Base-by-base conservation (phyloP, 2,329 filamentous ascomycete species). In the Tolypocladium ophioglossoides region DNA sequence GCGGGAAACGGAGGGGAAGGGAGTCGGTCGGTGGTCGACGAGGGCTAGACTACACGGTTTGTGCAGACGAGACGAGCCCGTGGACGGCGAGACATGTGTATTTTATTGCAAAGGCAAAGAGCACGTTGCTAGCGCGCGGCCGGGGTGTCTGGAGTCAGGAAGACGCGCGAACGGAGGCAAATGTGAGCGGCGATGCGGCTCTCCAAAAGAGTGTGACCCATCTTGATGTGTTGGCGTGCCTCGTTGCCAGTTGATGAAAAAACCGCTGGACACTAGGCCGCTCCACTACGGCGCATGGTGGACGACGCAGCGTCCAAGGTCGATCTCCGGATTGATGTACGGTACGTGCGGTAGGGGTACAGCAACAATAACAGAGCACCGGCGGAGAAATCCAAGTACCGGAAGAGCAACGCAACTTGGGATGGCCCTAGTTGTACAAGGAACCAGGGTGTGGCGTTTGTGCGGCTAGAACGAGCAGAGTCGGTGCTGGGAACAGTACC, bases 221-320 rank as follows among this genome's bases (percentile, higher is more conserved):
- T 83, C 74, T 77, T 88, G 89, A 91, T 95, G 90, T 87, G 89
- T 79, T 95, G 90, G 89, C 89, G 85, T 85, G 77, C 78, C 78
- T 86, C 79, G 78, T 83, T 81, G 81, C 88, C 88, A 92, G 85
- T 91, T 84, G 79, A 84, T 82, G 57, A 53, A 76, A 77, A 77
- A 79, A 73, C 72, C 74, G 76, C 75, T 78, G 64, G 76, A 78
- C 54, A 78, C 78, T 80, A 82, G 74, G 72, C 75, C 78, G 77
- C 78, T 82, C 81, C 80, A 84, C 80, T 71, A 70, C 72, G 70
- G 74, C 74, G 78, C 72, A 75, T 73, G 39, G 51, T 27, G 5
- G 30, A 68, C 62, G 41, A 30, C 24, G 41, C 41, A 46, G 41
- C 41, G 41, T 46, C 41, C 12, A 56, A 54, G 56, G 52, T 57